A percentile compares a stretch with the other conserved stretches of the same genome.
phyloP scores from a whole-genome alignment of 352 stramenopile genomes.

The Phytophthora pinifolia region DNA sequence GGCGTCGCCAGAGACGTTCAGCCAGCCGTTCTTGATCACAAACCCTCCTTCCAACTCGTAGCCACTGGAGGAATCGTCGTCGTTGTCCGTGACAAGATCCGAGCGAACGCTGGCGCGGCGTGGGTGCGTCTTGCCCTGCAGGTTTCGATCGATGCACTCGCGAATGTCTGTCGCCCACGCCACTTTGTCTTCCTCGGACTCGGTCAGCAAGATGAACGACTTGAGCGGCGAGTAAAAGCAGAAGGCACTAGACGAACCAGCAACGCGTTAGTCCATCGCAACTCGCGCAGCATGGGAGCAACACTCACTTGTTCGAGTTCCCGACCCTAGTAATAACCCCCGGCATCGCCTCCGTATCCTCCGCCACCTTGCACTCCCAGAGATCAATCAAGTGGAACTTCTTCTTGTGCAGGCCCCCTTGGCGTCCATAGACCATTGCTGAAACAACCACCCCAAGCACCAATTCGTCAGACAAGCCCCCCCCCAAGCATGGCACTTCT shows the following conservation, averaged over 20 bases:
- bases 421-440: slow-evolving; percentile 76
- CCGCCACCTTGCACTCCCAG: slow-evolving; percentile 74
- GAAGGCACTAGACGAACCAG: slow-evolving; percentile 58
- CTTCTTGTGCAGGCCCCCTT: slow-evolving; percentile 70
- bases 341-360: slow-evolving; percentile 69
- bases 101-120: slow-evolving; percentile 61
- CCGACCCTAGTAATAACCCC: slow-evolving; percentile 64
- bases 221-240: slow-evolving; percentile 87
- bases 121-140: slow-evolving; percentile 47
- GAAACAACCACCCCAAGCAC: neutral
- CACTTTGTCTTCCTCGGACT: slow-evolving; percentile 62
- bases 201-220: slow-evolving; percentile 81
- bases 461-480: neutral
- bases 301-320: slow-evolving; percentile 66
- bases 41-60: slow-evolving; percentile 70
- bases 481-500: neutral
- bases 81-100: slow-evolving; percentile 62
- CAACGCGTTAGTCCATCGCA: slow-evolving; percentile 5
- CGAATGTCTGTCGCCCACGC: slow-evolving; percentile 63
- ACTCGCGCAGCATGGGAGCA: neutral
- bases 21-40: slow-evolving; percentile 87
- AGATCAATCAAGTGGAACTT: slow-evolving; percentile 83
- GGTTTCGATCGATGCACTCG: slow-evolving; percentile 62
- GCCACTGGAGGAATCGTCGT: slow-evolving; percentile 60
- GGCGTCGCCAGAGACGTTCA: slow-evolving; percentile 60